Conservation (phyloP, 345 rosid species). For the Lepidium didymum region DNA sequence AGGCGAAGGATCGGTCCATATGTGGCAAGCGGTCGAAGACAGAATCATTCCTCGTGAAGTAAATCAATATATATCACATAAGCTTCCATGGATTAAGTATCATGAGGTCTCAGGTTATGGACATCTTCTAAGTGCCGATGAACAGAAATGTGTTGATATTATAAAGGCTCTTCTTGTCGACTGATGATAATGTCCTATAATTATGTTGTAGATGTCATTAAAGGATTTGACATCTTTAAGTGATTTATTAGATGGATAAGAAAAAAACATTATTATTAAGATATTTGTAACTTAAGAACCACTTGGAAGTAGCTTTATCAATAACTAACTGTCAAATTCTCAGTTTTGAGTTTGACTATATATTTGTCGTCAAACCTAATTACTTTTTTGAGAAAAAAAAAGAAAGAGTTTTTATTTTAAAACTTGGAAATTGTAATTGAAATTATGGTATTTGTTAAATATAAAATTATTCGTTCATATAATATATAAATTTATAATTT, state of each 20-base stretch:
- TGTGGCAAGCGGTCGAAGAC: conserved; percentile 78
- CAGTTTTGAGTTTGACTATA: neutral
- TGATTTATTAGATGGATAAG: neutral
- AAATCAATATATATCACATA: conserved; percentile 42
- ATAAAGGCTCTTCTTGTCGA: conserved; percentile 40
- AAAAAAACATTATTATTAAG: neutral
- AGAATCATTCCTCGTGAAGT: conserved; percentile 43
- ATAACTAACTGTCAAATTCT: neutral
- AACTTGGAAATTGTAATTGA: too few relatives aligned
- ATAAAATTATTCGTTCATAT: too few relatives aligned
- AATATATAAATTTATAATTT: too few relatives aligned
- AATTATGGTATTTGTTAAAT: too few relatives aligned
- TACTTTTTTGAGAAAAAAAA: too few relatives aligned
- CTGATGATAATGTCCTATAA: conserved; percentile 13
- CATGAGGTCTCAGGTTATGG: conserved; percentile 63
- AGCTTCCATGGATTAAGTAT: conserved; percentile 71
- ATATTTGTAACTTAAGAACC: neutral
- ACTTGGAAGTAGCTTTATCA: neutral
- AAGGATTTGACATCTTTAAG: neutral
- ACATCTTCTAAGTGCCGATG: conserved; percentile 38
- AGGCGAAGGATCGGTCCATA: conserved; percentile 50
- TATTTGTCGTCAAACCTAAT: neutral
- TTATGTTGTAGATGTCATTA: neutral
- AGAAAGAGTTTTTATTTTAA: too few relatives aligned
- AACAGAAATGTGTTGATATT: conserved; percentile 40